Percentiles rank a stretch among this genome's conserved stretches.
Conservation (phyloP, 2,329 filamentous ascomycete genomes). For the Paradendryphiella salina region DNA sequence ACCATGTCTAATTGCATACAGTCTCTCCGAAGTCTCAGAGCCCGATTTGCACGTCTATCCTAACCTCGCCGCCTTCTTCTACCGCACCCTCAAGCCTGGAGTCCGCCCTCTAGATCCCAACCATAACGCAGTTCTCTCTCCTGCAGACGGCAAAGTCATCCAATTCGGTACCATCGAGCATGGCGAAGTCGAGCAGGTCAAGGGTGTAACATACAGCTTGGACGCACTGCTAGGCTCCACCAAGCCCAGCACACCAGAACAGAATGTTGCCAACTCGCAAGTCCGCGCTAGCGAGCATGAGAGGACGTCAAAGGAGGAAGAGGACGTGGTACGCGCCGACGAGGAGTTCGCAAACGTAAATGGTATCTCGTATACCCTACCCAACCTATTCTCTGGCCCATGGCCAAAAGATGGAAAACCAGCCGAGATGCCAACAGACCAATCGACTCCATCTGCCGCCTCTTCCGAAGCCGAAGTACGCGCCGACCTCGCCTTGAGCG, state of each 20-base stretch:
- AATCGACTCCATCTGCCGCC: conserved; percentile 68
- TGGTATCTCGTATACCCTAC: conserved; percentile 92
- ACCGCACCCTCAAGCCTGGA: conserved; percentile 88
- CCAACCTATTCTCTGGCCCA: conserved; percentile 79
- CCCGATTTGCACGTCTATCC: conserved; percentile 86
- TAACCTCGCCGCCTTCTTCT: conserved; percentile 96
- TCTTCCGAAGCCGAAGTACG: conserved; percentile 81
- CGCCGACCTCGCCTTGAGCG: conserved; percentile 77
- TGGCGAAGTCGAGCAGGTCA: conserved; percentile 96
- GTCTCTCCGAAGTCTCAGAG: conserved; percentile 83
- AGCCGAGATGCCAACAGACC: conserved; percentile 66
- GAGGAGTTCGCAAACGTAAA: conserved; percentile 95
- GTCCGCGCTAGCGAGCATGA: conserved; percentile 32
- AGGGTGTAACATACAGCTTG: conserved; percentile 96
- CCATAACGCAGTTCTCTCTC: conserved; percentile 78
- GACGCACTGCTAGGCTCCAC: conserved; percentile 79
- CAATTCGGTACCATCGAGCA: conserved; percentile 91
- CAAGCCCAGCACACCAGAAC: conserved; percentile 51
- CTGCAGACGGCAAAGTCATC: conserved; percentile 85
- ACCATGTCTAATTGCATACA: conserved; percentile 45
- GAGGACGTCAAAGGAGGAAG: conserved; percentile 49
- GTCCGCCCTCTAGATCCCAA: conserved; percentile 81
- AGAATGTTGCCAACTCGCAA: conserved; percentile 27
- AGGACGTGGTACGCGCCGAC: conserved; percentile 73
- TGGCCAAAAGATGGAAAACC: conserved; percentile 50